phyloP scores from a whole-genome alignment of 139 green algal genomes.

The Pycnococcus provasolii region DNA sequence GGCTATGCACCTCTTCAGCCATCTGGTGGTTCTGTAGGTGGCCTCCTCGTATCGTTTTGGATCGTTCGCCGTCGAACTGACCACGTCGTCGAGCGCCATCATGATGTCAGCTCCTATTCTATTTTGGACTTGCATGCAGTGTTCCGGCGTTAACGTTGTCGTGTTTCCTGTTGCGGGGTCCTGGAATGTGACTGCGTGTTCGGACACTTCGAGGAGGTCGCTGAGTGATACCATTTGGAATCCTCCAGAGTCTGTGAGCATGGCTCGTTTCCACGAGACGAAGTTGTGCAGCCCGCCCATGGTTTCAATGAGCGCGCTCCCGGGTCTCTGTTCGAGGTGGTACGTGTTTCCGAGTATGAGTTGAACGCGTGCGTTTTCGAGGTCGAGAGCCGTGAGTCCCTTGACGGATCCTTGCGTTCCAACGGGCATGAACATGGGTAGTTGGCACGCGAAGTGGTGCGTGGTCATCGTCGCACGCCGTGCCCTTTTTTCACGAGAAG shows the following conservation, averaged over 20 bases:
- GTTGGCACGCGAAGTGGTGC: constrained; percentile 46
- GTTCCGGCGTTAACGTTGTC: constrained; percentile 90
- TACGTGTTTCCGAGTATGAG: constrained; percentile 95
- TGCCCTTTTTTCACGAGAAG: no score
- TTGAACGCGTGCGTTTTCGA: constrained; percentile 56
- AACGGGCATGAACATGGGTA: constrained; percentile 98
- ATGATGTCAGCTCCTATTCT: constrained; percentile 79
- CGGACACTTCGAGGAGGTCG: constrained; percentile 26
- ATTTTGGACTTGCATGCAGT: constrained; percentile 75
- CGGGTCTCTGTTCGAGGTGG: constrained; percentile 64
- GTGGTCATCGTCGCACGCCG: no score
- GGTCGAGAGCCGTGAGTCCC: constrained; percentile 9
- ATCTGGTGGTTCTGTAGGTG: constrained; percentile 76
- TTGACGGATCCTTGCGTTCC: constrained; percentile 72
- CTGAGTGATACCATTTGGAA: constrained; percentile 51
- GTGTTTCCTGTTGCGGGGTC: constrained; percentile 55
- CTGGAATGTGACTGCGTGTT: constrained; percentile 71
- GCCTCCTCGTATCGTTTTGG: constrained; percentile 74
- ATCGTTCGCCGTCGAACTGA: constrained; percentile 48
- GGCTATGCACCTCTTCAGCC: constrained; percentile 90
- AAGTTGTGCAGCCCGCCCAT: constrained; percentile 68
- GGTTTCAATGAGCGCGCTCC: constrained; percentile 55
- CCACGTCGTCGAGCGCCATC: constrained; percentile 94
- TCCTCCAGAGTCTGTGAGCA: constrained; percentile 68
- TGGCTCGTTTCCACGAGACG: constrained; percentile 66